Evolutionary conservation across 345 rosid species (phyloP).

Genomic region (Brassica carinata): DNA sequence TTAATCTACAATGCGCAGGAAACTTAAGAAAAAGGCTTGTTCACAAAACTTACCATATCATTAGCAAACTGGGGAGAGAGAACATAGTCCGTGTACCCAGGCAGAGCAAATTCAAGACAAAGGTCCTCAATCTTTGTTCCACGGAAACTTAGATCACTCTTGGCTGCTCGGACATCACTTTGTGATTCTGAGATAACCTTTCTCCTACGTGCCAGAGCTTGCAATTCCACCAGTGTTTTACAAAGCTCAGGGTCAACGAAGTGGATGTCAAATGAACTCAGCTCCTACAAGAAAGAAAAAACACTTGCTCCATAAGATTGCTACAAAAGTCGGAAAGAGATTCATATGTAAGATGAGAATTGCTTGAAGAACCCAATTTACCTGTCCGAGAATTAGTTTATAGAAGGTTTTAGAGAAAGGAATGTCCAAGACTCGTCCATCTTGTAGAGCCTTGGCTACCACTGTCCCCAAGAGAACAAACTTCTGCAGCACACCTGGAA

Average conservation of each 20-base stretch:
- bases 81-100: constrained; percentile 76
- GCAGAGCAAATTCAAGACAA: constrained; percentile 76
- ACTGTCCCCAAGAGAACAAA: constrained; percentile 82
- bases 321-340: not conserved
- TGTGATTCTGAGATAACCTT: constrained; percentile 19
- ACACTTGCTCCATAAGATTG: not conserved
- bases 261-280: constrained; percentile 72
- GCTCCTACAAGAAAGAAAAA: constrained; percentile 53
- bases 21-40: not conserved
- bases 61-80: constrained; percentile 48
- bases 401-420: constrained; percentile 88
- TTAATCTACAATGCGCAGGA: not conserved
- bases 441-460: constrained; percentile 92
- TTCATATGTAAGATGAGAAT: not conserved
- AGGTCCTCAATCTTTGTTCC: constrained; percentile 76
- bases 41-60: constrained; percentile 48
- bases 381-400: constrained; percentile 82
- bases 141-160: constrained; percentile 54
- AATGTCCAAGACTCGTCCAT: constrained; percentile 92
- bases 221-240: constrained; percentile 75
- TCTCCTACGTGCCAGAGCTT: constrained; percentile 61
- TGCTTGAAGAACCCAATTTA: constrained; percentile 33
- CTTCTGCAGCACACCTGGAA: constrained; percentile 57
- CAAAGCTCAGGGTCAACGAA: constrained; percentile 86
- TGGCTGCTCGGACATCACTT: constrained; percentile 39